phyloP scores from a whole-genome alignment of 176 grass and related monocot genomes.

The Areca catechu region DNA sequence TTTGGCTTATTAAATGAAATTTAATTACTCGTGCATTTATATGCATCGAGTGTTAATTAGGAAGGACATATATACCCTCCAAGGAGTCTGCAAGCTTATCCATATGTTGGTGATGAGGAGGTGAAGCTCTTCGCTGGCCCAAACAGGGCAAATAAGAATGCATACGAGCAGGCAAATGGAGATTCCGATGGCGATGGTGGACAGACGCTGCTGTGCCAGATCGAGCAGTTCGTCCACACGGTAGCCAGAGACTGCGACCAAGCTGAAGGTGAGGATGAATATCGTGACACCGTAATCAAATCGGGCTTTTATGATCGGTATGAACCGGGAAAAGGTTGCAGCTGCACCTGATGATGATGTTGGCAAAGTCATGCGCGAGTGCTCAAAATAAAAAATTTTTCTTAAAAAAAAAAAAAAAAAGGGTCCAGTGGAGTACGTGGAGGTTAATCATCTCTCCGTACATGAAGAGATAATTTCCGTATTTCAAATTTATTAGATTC shows the following conservation, averaged over 20 bases:
- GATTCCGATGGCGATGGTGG: conserved; percentile 63
- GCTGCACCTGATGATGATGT: conserved; percentile 63
- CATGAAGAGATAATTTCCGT: too few relatives aligned
- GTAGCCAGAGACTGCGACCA: conserved; percentile 86
- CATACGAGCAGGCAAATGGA: conserved; percentile 51
- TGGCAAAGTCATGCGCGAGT: too few relatives aligned
- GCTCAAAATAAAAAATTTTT: too few relatives aligned
- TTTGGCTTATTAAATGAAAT: too few relatives aligned
- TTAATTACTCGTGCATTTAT: too few relatives aligned
- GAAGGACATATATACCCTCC: conserved; percentile 29
- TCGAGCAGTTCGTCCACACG: conserved; percentile 43
- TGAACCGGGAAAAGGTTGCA: conserved; percentile 80
- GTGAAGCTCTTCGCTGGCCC: conserved; percentile 73
- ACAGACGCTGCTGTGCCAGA: conserved; percentile 51
- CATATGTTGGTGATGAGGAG: conserved; percentile 56
- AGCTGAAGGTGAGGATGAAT: conserved; percentile 89
- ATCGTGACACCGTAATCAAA: conserved; percentile 92
- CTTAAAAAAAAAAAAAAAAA: too few relatives aligned
- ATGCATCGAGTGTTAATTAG: too few relatives aligned
- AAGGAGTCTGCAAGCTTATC: conserved; percentile 63
- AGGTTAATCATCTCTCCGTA: too few relatives aligned
- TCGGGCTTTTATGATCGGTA: conserved; percentile 64
- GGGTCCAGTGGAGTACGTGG: too few relatives aligned
- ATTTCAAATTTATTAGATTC: too few relatives aligned
- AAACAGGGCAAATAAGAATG: conserved; percentile 57